These are phyloP conservation scores for Aspergillus eucalypticola DNA, from an alignment of 2,329 filamentous ascomycete genomes.

Conservation along the genomic window DNA sequence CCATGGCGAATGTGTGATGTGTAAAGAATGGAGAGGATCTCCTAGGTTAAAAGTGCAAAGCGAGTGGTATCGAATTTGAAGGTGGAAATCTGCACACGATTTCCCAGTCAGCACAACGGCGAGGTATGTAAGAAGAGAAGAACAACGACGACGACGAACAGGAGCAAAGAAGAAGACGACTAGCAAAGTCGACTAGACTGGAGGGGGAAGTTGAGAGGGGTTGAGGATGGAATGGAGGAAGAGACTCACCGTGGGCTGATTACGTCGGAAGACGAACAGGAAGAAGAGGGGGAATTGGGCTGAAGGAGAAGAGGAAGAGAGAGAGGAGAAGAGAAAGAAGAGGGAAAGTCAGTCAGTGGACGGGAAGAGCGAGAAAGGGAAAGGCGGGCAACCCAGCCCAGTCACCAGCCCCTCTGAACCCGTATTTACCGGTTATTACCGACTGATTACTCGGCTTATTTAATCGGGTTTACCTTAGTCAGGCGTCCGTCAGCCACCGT, in stretches of 20 bases:
- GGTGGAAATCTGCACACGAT: constrained; percentile 21
- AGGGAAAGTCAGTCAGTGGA: background rate
- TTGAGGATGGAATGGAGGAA: constrained; percentile 8
- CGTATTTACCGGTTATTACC: background rate
- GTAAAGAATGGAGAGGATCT: constrained; percentile 11
- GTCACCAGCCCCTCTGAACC: background rate
- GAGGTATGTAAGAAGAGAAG: constrained; percentile 3
- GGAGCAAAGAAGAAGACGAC: background rate
- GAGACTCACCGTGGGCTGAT: constrained; percentile 20
- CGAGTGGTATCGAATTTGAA: constrained; percentile 18
- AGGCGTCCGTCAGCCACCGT: background rate
- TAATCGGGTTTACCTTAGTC: background rate
- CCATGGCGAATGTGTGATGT: constrained; percentile 41
- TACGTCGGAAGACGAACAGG: constrained; percentile 37
- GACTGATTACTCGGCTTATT: background rate
- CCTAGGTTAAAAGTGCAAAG: constrained; percentile 9
- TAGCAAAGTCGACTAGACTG: constrained; percentile 2
- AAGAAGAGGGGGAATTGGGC: constrained; percentile 23
- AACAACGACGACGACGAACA: background rate
- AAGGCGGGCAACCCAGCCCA: background rate
- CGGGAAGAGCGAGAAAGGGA: background rate
- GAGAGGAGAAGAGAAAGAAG: constrained; percentile 8
- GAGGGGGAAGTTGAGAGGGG: constrained; percentile 13
- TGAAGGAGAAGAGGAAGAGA: constrained; percentile 17
- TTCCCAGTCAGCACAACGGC: constrained; percentile 9